Base-by-base conservation (phyloP, 2,329 filamentous ascomycete species). In the Ceratocystis diversiconidia region DNA sequence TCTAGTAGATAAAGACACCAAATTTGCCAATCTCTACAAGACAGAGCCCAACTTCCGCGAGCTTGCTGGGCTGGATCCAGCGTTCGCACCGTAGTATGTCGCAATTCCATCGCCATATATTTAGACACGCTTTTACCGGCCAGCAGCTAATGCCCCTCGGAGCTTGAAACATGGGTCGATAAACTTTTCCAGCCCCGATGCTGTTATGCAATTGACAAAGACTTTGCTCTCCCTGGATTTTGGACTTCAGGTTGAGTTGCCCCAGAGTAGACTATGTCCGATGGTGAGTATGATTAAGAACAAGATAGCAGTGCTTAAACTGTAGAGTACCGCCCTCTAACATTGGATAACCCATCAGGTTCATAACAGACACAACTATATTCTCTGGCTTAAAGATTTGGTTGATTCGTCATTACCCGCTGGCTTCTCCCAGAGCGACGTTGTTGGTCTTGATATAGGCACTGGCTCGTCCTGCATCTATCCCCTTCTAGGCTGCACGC, bases 401-500 rank as follows among this genome's bases (percentile, higher is more conserved):
- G 73, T 97, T 5, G 90, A 95, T 71, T 86, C 84, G 0, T 87
- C 86, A 0, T 6, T 77, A 77, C 0, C 86, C 84, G 69, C 75
- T 80, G 1, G 71, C 73, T 2, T 72, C 73, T 1, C 72, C 72
- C 0, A 76, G 82, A n/a, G 75, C 79, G 52, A 78, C 90, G 1
- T 73, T 81, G 0, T 62, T 19, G 92, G 92, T 0, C 76, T 96
- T 1, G 92, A 96, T 70, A 87, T 96, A 68, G 94, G 94, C 50
- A 95, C 91, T 0, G 94, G 94, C 1, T 89, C 92, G 17, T 95
- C 90, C 70, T 87, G 87, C 70, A 95, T 99, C 70, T 99, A 97
- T 72, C 88, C 92, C 1, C 81, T 97, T 1, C 80, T 99, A 0
- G 90, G 86, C 22, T 89, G 88, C 70, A 74, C 79, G 0, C 82